phyloP scores from a whole-genome alignment of 2,329 filamentous ascomycete genomes.

The Epichloe festucae region DNA sequence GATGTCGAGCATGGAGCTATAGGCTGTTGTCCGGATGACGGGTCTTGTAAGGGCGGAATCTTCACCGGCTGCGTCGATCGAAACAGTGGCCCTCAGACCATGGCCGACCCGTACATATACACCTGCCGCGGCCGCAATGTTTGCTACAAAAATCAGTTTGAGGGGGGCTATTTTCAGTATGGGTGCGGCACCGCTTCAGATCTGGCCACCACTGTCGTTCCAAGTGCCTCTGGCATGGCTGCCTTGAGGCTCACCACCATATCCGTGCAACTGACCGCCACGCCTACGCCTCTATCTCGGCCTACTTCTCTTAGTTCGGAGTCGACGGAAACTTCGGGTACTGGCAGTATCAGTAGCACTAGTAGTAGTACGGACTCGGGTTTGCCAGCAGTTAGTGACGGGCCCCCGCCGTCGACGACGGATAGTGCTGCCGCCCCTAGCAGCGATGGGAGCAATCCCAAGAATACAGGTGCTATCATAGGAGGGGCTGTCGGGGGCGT shows the following conservation, averaged over 20 bases:
- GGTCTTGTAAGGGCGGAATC: constrained; percentile 39
- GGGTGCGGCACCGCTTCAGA: constrained; percentile 39
- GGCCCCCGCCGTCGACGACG: constrained; percentile 9
- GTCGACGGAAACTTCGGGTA: constrained; percentile 5
- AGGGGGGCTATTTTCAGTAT: constrained; percentile 42
- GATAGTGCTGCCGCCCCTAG: constrained; percentile 15
- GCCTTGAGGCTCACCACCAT: constrained; percentile 24
- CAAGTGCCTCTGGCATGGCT: constrained; percentile 29
- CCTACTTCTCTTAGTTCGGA: constrained; percentile 28
- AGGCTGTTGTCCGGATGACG: constrained; percentile 42
- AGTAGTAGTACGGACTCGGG: not conserved
- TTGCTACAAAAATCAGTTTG: constrained; percentile 43
- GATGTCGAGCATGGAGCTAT: constrained; percentile 36
- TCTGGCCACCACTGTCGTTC: constrained; percentile 35
- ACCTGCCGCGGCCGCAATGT: constrained; percentile 38
- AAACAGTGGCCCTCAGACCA: constrained; percentile 35
- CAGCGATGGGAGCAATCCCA: constrained; percentile 15
- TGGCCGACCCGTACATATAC: constrained; percentile 42
- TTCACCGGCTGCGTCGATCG: constrained; percentile 45
- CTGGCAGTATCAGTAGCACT: not conserved
- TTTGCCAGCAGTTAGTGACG: not conserved
- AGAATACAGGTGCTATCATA: constrained; percentile 36
- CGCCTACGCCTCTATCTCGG: constrained; percentile 23
- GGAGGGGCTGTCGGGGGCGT: constrained; percentile 41
- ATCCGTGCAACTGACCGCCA: constrained; percentile 27